Base-by-base conservation (phyloP, 176 grass and related monocot genomes). In the Saccharum spontaneum region DNA sequence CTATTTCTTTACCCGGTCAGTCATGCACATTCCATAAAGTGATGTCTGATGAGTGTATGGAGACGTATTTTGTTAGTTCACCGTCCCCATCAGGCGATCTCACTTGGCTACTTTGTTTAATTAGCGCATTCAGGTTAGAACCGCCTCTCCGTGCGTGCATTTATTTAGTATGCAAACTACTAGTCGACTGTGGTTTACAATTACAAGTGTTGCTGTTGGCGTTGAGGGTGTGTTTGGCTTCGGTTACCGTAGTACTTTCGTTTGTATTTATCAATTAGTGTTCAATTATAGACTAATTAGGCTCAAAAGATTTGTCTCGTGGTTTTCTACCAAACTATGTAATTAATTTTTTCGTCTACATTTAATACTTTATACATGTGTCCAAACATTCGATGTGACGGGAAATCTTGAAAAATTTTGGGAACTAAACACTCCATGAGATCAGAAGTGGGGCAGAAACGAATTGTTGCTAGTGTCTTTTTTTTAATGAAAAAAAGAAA, bases 51-150 rank as follows among this genome's bases (percentile, higher is more conserved):
- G 59, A 52, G 46, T 50, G 30, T 20, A 37, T 79, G 45, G 14
- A 18, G 62, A 31, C 12, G 13, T 48, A 40, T 76, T 80, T 83
- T 39, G 11, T 62, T 81, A 77, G 23, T 78, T 86, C 65, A 86
- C 78, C 37, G 15, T 82, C 78, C 23, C 72, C 60, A 72, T 82
- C 78, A 90, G 3, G 54, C 66, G 43, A 86, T 78, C 83, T 26
- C 54, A 86, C 54, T 82, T 4, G 37, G 33, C 38, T 71, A 71
- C 2, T 33, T 67, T 23, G 22, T 23, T 60, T 60, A 37, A 37
- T 37, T 37, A 60, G 20, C 55, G 22, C 55, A 60, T 60, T 60
- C 55, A 23, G 55, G 10, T 55, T 48, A 54, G 6, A 20, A 59
- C 20, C 20, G 54, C 54, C 54, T 59, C 54, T 59, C 54, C 20